These are phyloP conservation scores for Gomphus sp. DNA, from an alignment of 1,284 basidiomycete genomes.

Conservation along the genomic window DNA sequence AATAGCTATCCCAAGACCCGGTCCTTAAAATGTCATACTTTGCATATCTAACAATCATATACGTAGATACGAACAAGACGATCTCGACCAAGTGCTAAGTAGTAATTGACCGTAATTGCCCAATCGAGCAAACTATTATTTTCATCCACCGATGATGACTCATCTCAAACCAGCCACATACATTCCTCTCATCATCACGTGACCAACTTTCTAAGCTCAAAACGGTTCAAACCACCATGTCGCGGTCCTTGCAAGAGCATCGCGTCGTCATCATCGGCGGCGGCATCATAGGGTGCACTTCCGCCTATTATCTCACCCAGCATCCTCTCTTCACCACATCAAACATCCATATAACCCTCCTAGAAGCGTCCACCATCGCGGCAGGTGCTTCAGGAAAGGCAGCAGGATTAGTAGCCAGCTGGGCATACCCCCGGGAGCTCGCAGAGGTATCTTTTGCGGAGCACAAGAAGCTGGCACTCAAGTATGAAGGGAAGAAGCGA, in stretches of 20 bases:
- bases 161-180: too few species aligned
- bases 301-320: conserved; percentile 71
- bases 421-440: conserved; percentile 72
- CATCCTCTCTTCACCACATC: conserved; percentile 38
- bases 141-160: too few species aligned
- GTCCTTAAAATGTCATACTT: too few species aligned
- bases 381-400: conserved; percentile 85
- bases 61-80: too few species aligned
- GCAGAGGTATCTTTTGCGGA: conserved; percentile 73
- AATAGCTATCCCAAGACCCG: too few species aligned
- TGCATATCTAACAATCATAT: too few species aligned
- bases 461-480: conserved; percentile 69
- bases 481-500: conserved; percentile 59
- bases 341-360: conserved; percentile 45
- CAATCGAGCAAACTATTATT: too few species aligned
- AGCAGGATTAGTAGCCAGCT: conserved; percentile 83
- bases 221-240: too few species aligned
- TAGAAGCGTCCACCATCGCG: conserved; percentile 68
- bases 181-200: too few species aligned
- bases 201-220: too few species aligned
- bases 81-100: too few species aligned
- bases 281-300: conserved; percentile 79
- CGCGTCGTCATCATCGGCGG: conserved; percentile 41
- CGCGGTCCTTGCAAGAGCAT: background rate
- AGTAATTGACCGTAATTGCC: too few species aligned